Conservation (phyloP, 805 yeast species). For the Starmera dryadoides region DNA sequence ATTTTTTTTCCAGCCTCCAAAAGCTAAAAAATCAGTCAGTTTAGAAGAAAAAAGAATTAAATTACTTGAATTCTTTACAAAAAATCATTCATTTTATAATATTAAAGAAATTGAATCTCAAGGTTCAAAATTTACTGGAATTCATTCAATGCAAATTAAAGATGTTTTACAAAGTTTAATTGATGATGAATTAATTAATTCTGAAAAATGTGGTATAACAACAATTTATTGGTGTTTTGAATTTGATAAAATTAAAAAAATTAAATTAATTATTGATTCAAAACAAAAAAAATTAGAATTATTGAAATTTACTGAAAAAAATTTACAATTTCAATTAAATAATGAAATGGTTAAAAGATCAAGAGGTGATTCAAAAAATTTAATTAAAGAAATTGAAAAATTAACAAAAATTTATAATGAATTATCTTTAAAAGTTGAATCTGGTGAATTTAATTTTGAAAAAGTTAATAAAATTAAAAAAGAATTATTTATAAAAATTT, state of each 20-base stretch:
- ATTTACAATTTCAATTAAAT: slow-evolving; percentile 7
- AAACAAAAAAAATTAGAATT: slow-evolving; percentile 9
- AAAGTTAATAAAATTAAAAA: slow-evolving; percentile 5
- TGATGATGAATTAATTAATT: slow-evolving; percentile 41
- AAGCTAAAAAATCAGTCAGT: slow-evolving; percentile 22
- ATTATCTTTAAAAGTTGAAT: slow-evolving; percentile 3
- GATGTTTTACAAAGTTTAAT: slow-evolving; percentile 37
- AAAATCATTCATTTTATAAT: slow-evolving; percentile 33
- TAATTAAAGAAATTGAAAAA: slow-evolving; percentile 7
- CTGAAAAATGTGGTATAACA: slow-evolving; percentile 49
- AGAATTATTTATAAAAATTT: slow-evolving; percentile 6
- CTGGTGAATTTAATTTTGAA: slow-evolving; percentile 9
- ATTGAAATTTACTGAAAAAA: slow-evolving; percentile 8
- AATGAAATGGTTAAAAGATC: slow-evolving; percentile 1
- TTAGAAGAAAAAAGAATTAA: slow-evolving; percentile 33
- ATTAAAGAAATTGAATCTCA: slow-evolving; percentile 44
- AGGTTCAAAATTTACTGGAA: slow-evolving; percentile 36
- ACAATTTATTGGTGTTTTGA: slow-evolving; percentile 46
- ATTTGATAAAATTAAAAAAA: slow-evolving; percentile 20
- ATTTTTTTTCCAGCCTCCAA: slow-evolving; percentile 13
- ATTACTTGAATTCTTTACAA: slow-evolving; percentile 31
- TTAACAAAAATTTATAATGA: slow-evolving; percentile 4
- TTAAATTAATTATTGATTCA: slow-evolving; percentile 5
- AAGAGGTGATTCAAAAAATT: slow-evolving; percentile 1
- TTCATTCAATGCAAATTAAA: slow-evolving; percentile 48